Evolutionary conservation across 345 rosid species (phyloP), one percentile per base, ranked within the genome.

Genomic region (Salix dunnii): DNA sequence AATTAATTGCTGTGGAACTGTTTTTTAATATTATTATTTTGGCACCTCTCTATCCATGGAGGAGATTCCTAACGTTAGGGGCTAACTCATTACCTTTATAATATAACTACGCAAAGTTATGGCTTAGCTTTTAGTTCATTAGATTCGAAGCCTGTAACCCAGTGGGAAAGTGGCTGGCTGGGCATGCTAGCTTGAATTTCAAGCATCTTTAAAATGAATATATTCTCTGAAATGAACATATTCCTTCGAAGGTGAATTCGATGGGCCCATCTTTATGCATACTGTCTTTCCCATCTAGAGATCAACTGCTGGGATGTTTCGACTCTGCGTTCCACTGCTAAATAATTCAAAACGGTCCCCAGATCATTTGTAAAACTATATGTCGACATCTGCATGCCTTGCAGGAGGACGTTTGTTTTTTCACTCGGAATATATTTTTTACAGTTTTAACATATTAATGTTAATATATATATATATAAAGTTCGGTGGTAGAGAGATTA

Each of bases 171-270:
- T 72, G 86, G 74, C 8, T 87, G 92, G 88, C 82, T 89, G 89
- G 90, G 80, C 83, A 86, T 76, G 88, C 85, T 91, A 82, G 97
- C 98, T 94, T 92, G 89, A 90, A 76, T 80, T 87, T 87, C 89
- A 92, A 92, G 94, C 94, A 89, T 92, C 98, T 89, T 89, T 73
- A 43, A 35, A 68, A 80, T 81, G 89, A 88, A 88, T 87, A 88
- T 89, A 89, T 94, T 86, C 92, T 79, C 73, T 65, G 35, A 80
- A 84, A 85, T 87, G 94, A 94, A 92, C 87, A 92, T 92, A 89
- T 92, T 93, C 97, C 82, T 80, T 74, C 79, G 77, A 78, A 81
- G 75, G 67, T 76, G 77, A 82, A 82, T 55, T 68, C 43, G 82
- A 9, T 84, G 89, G 85, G 12, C 86, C 88, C 78, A 6, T 28